These are phyloP conservation scores for Eremomyces bilateralis DNA, from an alignment of 495 filamentous ascomycete species.

Conservation along the genomic window DNA sequence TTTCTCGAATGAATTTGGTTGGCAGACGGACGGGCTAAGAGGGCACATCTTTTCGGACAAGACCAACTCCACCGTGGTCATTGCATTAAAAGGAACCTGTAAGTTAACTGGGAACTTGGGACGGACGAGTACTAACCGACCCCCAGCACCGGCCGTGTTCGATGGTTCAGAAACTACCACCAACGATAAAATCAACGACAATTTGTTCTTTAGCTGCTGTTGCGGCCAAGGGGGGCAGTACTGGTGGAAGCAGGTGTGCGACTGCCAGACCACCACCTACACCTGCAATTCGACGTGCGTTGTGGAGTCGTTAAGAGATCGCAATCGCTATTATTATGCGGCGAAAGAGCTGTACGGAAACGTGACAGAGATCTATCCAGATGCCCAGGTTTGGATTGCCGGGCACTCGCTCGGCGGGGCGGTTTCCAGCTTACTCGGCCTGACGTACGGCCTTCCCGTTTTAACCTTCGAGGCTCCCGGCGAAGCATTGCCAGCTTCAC, in stretches of 20 bases:
- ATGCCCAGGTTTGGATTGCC: constrained; percentile 66
- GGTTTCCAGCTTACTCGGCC: constrained; percentile 59
- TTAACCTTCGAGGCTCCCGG: constrained; percentile 81
- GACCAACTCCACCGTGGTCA: constrained; percentile 65
- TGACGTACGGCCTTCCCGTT: constrained; percentile 74
- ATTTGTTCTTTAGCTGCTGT: constrained; percentile 93
- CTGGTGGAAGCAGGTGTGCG: constrained; percentile 76
- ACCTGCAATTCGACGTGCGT: constrained; percentile 85
- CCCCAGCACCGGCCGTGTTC: constrained; percentile 54
- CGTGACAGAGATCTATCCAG: constrained; percentile 71
- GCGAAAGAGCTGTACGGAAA: constrained; percentile 76
- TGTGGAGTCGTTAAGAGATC: constrained; percentile 43
- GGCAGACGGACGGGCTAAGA: constrained; percentile 70
- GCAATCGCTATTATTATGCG: constrained; percentile 79
- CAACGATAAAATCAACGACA: constrained; percentile 95
- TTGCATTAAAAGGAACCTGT: constrained; percentile 72
- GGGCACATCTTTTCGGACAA: constrained; percentile 84
- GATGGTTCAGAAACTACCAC: constrained; percentile 89
- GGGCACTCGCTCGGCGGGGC: constrained; percentile 85
- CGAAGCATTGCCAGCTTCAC: constrained; percentile 67
- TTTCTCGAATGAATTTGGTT: constrained; percentile 65
- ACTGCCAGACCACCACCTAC: constrained; percentile 66
- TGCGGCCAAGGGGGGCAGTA: constrained; percentile 76
- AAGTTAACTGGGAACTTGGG: background rate
- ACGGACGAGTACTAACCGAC: background rate